Percentiles rank a stretch among this genome's conserved stretches.
Evolutionary conservation across 2,329 filamentous ascomycete species (phyloP).

Genomic region (Alternaria burnsii): DNA sequence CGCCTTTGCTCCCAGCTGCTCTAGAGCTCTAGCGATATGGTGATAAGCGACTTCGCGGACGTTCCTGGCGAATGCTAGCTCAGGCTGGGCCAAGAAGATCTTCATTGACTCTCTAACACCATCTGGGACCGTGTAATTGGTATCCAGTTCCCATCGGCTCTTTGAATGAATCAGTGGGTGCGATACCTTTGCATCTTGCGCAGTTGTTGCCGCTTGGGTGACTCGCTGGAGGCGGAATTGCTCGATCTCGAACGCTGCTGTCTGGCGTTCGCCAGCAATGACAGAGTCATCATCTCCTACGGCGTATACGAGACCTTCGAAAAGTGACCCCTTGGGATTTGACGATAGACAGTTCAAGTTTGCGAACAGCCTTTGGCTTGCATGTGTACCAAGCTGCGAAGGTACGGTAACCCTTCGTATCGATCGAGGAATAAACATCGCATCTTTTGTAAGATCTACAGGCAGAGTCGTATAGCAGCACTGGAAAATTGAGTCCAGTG

Average conservation of each 20-base stretch:
- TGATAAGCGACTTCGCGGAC: constrained; percentile 1
- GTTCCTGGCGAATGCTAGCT: background rate
- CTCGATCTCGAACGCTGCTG: background rate
- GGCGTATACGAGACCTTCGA: background rate
- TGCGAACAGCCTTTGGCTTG: background rate
- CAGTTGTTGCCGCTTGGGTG: background rate
- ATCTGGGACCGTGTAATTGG: background rate
- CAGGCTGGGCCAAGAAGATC: background rate
- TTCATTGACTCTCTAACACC: constrained; percentile 2
- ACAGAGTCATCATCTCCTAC: background rate
- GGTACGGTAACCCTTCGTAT: constrained; percentile 10
- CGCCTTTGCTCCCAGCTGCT: background rate
- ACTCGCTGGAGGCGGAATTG: background rate
- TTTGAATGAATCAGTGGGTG: constrained; percentile 4
- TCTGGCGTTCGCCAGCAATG: background rate
- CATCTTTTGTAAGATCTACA: constrained; percentile 2
- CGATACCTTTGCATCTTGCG: background rate
- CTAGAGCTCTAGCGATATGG: constrained; percentile 5
- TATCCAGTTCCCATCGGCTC: constrained; percentile 11
- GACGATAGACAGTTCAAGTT: background rate
- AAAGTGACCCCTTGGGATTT: background rate
- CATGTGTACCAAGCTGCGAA: background rate
- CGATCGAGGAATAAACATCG: constrained; percentile 20
- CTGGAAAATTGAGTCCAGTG: constrained; percentile 19
- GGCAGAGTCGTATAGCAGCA: constrained; percentile 12